Conservation (phyloP, 129 eudicot species). For the Chrysanthemum makinoi region DNA sequence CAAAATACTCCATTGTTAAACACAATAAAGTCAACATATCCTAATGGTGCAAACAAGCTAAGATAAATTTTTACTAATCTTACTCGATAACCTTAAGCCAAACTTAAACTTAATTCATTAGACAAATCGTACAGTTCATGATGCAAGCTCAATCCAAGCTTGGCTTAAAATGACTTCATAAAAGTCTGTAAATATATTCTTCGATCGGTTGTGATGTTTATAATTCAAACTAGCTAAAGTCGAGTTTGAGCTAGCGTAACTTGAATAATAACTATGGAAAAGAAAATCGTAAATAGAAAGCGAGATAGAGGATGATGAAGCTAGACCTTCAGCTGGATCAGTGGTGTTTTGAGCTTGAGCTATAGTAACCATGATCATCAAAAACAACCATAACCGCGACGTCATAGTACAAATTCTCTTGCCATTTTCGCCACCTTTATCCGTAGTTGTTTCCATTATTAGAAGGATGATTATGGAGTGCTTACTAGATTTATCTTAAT, state of each 20-base stretch:
- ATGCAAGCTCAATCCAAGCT: too few species aligned
- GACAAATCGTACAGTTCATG: too few species aligned
- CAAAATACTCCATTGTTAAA: too few species aligned
- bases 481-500: neutral
- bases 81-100: too few species aligned
- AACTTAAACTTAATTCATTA: too few species aligned
- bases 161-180: too few species aligned
- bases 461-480: neutral
- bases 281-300: neutral
- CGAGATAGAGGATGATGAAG: neutral
- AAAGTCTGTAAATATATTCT: too few species aligned
- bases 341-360: slow-evolving; percentile 28
- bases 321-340: slow-evolving; percentile 27
- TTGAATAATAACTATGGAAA: neutral
- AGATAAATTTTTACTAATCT: too few species aligned
- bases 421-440: neutral
- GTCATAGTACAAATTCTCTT: slow-evolving; percentile 4
- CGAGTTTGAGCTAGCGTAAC: neutral
- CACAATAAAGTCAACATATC: too few species aligned
- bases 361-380: slow-evolving; percentile 2
- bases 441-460: neutral
- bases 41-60: too few species aligned
- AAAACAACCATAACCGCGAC: slow-evolving; percentile 2
- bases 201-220: too few species aligned
- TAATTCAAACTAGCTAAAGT: too few species aligned